Base-by-base conservation (phyloP, 2,329 filamentous ascomycete species). In the Claviceps sorghi region DNA sequence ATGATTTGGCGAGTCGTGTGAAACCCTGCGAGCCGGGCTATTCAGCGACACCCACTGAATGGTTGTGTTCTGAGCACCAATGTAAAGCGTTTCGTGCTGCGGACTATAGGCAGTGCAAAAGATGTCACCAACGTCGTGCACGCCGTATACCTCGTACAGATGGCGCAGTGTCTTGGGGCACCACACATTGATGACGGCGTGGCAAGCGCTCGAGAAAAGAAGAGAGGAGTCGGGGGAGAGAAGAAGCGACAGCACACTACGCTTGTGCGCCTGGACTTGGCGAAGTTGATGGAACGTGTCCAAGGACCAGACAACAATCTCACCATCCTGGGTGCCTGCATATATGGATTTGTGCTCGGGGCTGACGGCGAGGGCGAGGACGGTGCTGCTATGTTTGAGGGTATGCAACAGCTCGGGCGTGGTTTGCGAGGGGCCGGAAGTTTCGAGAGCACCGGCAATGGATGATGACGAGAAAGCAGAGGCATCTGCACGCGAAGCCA, bases 101-200 rank as follows among this genome's bases (percentile, higher is more conserved):
- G 81, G 72, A 4, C 89, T 95, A 67, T 95, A 96, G 1, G 84
- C 85, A n/a, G 95, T 83, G 59, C 88, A 95, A 66, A 97, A 97
- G 54, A 98, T 82, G 69, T 98, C 93, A 54, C 93, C 93, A 42
- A 95, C 86, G 60, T 97, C 93, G 67, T 95, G 91, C 48, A 84
- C 84, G 56, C 89, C 94, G 72, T 95, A 95, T 56, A 97, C 86
- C 57, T 93, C 88, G 70, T 90, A 93, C 1, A 93, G 75, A 30
- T 86, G 82, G 52, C 77, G 78, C 65, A 95, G 82, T 6, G 81
- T 84, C 44, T 73, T 76, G 2, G 90, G 86, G 60, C 82, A 84
- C 93, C 93, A 98, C 43, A 95, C 88, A 65, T 95, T 96, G 63
- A 97, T 84, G 54, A 96, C 85, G 1, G 91, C 87, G 63, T 98